A percentile compares a stretch with the other conserved stretches of the same genome.
These are phyloP conservation scores for Pneumocystis oryctolagi DNA, from an alignment of 1,139 yeast species.

Conservation along the genomic window DNA sequence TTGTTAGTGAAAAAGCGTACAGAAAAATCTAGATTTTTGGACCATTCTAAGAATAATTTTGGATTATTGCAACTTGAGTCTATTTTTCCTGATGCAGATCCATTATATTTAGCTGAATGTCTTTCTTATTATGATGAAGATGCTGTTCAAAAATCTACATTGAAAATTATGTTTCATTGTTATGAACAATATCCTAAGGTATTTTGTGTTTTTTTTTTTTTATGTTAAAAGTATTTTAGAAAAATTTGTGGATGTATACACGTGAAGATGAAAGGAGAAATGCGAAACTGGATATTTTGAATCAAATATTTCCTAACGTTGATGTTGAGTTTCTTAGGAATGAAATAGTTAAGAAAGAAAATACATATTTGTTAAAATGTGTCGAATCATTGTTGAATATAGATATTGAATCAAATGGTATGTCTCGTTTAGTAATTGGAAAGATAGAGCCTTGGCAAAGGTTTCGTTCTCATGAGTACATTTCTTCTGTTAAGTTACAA, in stretches of 20 bases:
- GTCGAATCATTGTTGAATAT: constrained; percentile 13
- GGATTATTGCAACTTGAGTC: neutral
- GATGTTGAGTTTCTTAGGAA: constrained; percentile 12
- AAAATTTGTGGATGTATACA: neutral
- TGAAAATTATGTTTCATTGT: neutral
- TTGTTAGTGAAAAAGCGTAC: neutral
- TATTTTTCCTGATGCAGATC: neutral
- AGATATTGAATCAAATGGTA: constrained; percentile 8
- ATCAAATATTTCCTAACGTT: constrained; percentile 13
- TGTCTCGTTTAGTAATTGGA: constrained; percentile 9
- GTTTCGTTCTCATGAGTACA: constrained; percentile 13
- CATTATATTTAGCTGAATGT: neutral
- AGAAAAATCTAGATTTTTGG: neutral
- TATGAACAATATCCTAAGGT: neutral
- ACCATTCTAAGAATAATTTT: neutral
- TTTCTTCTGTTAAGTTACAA: constrained; percentile 7
- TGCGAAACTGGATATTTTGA: constrained; percentile 8
- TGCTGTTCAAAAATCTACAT: neutral
- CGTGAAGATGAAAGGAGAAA: constrained; percentile 6
- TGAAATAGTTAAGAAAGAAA: constrained; percentile 5
- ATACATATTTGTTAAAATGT: constrained; percentile 12
- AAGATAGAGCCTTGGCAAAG: constrained; percentile 11
- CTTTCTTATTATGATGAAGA: neutral
- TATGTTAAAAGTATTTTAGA: neutral
- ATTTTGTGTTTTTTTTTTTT: neutral